A percentile compares a stretch with the other conserved stretches of the same genome.
These are phyloP conservation scores for Septoria linicola DNA, from an alignment of 2,329 filamentous ascomycete genomes.

Conservation along the genomic window DNA sequence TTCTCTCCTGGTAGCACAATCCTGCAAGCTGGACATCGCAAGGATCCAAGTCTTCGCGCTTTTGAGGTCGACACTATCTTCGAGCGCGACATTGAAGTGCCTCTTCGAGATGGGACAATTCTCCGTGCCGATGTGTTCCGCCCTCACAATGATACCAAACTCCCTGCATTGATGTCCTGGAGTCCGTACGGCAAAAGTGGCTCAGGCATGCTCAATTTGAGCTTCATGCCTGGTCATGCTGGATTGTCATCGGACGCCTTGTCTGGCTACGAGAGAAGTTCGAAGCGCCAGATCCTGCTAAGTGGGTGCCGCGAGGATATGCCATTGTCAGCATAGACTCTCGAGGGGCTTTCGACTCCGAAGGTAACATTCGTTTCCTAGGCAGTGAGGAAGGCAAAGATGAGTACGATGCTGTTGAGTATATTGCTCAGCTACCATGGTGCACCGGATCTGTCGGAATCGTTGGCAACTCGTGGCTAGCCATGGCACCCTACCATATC, in stretches of 20 bases:
- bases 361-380: slow-evolving; percentile 33
- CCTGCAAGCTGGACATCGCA: not conserved
- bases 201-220: not conserved
- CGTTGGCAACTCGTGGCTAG: slow-evolving; percentile 46
- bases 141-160: not conserved
- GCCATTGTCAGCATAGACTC: slow-evolving; percentile 38
- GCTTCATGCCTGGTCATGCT: not conserved
- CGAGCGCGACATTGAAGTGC: not conserved
- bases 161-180: not conserved
- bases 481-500: slow-evolving; percentile 42
- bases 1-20: not conserved
- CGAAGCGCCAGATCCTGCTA: slow-evolving; percentile 41
- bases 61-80: not conserved
- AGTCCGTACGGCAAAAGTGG: not conserved
- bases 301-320: slow-evolving; percentile 36
- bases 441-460: slow-evolving; percentile 46
- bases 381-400: slow-evolving; percentile 1
- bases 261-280: slow-evolving; percentile 4
- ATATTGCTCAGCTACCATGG: slow-evolving; percentile 37
- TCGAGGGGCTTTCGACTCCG: slow-evolving; percentile 35
- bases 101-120: not conserved
- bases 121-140: slow-evolving; percentile 2
- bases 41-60: not conserved
- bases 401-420: slow-evolving; percentile 1
- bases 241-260: not conserved